phyloP scores from a whole-genome alignment of 441 rosid genomes.

The Mallotus repandus region DNA sequence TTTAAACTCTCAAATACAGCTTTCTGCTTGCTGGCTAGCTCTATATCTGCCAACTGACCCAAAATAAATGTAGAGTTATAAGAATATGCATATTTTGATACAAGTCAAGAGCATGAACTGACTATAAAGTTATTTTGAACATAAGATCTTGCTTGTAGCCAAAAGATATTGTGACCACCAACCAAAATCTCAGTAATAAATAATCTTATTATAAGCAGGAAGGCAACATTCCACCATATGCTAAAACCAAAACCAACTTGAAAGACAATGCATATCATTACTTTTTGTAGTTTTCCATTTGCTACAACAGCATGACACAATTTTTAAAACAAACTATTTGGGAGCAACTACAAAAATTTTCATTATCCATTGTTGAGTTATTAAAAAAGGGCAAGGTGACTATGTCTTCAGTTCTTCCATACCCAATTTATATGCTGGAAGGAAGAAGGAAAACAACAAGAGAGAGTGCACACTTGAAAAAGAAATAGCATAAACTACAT shows the following conservation, averaged over 20 bases:
- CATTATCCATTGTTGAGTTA: neutral
- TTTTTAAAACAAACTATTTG: neutral
- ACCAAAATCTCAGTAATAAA: neutral
- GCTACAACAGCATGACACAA: neutral
- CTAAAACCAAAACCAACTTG: neutral
- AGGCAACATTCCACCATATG: neutral
- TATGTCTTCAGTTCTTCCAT: neutral
- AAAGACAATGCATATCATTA: too few relatives aligned
- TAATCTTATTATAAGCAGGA: neutral
- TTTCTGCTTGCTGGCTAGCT: conserved; percentile 85
- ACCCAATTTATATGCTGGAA: neutral
- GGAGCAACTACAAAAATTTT: neutral
- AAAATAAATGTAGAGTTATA: neutral
- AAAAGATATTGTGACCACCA: neutral
- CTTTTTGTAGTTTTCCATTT: neutral
- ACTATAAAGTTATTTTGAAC: neutral
- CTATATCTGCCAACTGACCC: conserved; percentile 87
- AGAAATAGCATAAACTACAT: neutral
- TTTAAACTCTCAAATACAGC: conserved; percentile 91
- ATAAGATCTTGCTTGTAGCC: neutral
- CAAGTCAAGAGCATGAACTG: neutral
- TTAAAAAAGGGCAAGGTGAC: neutral
- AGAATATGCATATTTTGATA: neutral
- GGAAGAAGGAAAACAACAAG: neutral
- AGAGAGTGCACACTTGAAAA: neutral